Evolutionary conservation across 2,329 filamentous ascomycete species (phyloP), one percentile per base, ranked within the genome.

Genomic region (Stagonosporopsis vannaccii): DNA sequence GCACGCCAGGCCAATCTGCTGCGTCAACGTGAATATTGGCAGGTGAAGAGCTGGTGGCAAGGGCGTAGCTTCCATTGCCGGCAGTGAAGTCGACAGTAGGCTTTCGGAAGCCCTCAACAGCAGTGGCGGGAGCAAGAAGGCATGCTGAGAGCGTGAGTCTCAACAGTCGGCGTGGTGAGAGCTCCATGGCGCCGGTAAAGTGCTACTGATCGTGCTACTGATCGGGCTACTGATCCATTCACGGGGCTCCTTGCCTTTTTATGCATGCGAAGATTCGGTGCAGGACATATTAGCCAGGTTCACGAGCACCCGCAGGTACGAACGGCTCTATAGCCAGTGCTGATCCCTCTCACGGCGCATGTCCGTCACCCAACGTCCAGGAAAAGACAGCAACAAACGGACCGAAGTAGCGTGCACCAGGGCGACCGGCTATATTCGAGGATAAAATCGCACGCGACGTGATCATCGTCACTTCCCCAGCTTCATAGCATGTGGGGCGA

Each of bases 1-100:
- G 80, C 1, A 90, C 88, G 53, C 87, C 88, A 76, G 85, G 87
- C 79, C 84, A 89, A 57, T 90, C 88, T 17, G 67, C 73, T 6
- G 68, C 70, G 60, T 76, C 74, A 44, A 76, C 70, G 1, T 72
- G 52, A 2, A 77, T 62, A 17, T 61, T 65, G 30, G 74, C 74
- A 19, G 66, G 59, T 4, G 69, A 71, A 32, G 59, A 62, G 28
- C 62, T 59, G 13, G 70, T 69, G 15, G 72, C 74, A 7, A 77
- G 69, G 17, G 69, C 59, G 26, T 67, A 59, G 46, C 65, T 65
- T 11, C 74, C 77, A 59, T 70, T 80, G 66, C 56, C 75, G 68
- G 61, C 77, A 68, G 71, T 78, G 73, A 81, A 81, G 17, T 73
- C 72, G 44, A 84, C 75, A 20, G 82, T 81, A 7, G 79, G 73